Conservation (phyloP, 176 grass and related monocot species). For the Oryza glaberrima region DNA sequence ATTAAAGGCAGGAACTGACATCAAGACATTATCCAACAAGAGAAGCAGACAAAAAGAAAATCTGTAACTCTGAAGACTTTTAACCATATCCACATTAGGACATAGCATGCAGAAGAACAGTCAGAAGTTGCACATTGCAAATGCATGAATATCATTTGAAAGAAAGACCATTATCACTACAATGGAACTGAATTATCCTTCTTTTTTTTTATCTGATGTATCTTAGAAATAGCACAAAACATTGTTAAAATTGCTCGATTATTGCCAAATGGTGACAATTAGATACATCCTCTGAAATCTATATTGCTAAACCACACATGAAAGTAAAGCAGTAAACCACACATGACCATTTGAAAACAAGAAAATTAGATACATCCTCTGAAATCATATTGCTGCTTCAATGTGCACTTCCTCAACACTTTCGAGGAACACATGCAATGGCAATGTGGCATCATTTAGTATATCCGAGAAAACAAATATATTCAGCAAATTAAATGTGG, state of each 20-base stretch:
- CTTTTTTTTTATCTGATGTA: not conserved
- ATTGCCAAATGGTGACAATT: not conserved
- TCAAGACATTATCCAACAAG: constrained; percentile 17
- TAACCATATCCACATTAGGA: not conserved
- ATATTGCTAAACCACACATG: no score
- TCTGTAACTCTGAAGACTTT: not conserved
- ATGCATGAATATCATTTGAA: constrained; percentile 7
- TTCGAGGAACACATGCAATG: constrained; percentile 1
- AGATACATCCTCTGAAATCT: no score
- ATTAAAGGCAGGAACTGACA: constrained; percentile 28
- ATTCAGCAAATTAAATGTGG: not conserved
- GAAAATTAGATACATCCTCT: not conserved
- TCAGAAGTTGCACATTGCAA: constrained; percentile 19
- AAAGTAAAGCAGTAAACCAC: not conserved
- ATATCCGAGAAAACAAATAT: not conserved
- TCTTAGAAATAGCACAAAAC: constrained; percentile 5
- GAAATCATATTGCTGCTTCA: constrained; percentile 4
- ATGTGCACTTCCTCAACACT: not conserved
- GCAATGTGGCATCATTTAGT: constrained; percentile 5
- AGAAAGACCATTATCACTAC: not conserved
- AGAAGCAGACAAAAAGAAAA: not conserved
- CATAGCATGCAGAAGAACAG: not conserved
- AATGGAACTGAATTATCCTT: not conserved
- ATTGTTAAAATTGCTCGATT: not conserved
- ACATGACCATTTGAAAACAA: constrained; percentile 15